Evolutionary conservation across 2,329 filamentous ascomycete genomes (phyloP).

Genomic region (Bipolaris cookei): DNA sequence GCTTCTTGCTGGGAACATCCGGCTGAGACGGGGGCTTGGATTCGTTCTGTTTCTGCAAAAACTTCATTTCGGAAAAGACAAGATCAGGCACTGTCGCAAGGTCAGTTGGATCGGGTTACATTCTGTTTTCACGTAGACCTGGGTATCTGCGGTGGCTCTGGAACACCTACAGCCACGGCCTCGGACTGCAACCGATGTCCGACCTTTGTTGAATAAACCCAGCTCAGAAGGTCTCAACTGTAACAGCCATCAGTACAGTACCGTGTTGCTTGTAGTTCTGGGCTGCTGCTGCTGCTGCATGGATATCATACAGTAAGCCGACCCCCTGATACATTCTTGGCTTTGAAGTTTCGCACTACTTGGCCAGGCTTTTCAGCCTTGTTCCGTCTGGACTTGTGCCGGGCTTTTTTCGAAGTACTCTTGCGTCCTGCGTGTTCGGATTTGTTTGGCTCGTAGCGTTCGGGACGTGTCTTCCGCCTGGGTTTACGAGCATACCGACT

Average conservation of each 20-base stretch:
- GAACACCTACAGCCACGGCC: constrained; percentile 51
- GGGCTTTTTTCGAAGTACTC: constrained; percentile 41
- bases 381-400: constrained; percentile 46
- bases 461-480: constrained; percentile 55
- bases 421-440: constrained; percentile 25
- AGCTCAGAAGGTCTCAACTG: constrained; percentile 53
- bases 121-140: background rate
- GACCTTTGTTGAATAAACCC: constrained; percentile 59
- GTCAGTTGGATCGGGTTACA: constrained; percentile 17
- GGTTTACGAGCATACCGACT: constrained; percentile 52
- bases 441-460: constrained; percentile 50
- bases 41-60: constrained; percentile 50
- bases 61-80: constrained; percentile 60
- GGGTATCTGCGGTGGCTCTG: background rate
- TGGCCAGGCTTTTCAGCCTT: constrained; percentile 45
- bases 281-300: constrained; percentile 7
- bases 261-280: background rate
- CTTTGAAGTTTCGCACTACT: constrained; percentile 53
- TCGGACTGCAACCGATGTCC: constrained; percentile 53
- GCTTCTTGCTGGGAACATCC: constrained; percentile 37
- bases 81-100: constrained; percentile 56
- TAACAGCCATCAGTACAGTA: constrained; percentile 33
- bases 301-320: constrained; percentile 54
- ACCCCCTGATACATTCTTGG: constrained; percentile 53
- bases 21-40: constrained; percentile 33